A percentile compares a stretch with the other conserved stretches of the same genome.
These are phyloP conservation scores for Calonectria pseudoreteaudii DNA, from an alignment of 2,329 filamentous ascomycete genomes.

Conservation along the genomic window DNA sequence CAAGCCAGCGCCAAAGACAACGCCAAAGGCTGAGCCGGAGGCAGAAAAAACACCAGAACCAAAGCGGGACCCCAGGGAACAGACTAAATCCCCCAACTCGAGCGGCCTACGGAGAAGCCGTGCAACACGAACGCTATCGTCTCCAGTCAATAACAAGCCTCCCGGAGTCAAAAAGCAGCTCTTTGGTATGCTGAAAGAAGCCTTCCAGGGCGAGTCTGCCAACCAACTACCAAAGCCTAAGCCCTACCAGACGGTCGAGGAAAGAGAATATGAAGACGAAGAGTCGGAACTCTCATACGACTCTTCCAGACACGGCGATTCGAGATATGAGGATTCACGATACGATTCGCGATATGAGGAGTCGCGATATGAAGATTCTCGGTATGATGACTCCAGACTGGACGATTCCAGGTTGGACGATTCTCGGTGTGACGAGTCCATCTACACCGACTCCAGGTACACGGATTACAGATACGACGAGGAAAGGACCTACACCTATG, in stretches of 20 bases:
- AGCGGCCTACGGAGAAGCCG: conserved; percentile 65
- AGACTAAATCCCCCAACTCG: conserved; percentile 43
- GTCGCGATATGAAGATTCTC: conserved; percentile 31
- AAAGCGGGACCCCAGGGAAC: conserved; percentile 35
- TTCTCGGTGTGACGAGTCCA: conserved; percentile 11
- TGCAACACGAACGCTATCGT: conserved; percentile 64
- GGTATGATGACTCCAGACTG: conserved; percentile 20
- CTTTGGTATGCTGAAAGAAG: conserved; percentile 70
- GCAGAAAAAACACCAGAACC: conserved; percentile 28
- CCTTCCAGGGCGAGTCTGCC: conserved; percentile 71
- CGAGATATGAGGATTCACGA: conserved; percentile 32
- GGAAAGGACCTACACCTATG: conserved; percentile 31
- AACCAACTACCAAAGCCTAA: conserved; percentile 58
- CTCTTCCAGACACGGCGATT: conserved; percentile 7
- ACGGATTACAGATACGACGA: conserved; percentile 30
- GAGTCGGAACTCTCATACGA: conserved; percentile 38
- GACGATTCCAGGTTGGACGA: conserved; percentile 15
- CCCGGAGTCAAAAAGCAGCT: conserved; percentile 61
- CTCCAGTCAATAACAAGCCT: conserved; percentile 56
- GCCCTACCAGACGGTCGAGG: conserved; percentile 62
- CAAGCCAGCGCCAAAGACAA: conserved; percentile 15
- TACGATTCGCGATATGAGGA: conserved; percentile 34
- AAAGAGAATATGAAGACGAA: conserved; percentile 48
- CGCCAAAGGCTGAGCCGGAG: conserved; percentile 26
- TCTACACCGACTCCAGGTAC: conserved; percentile 4